Evolutionary conservation across 441 rosid genomes (phyloP), one percentile per base, ranked within the genome.

Genomic region (Capsella rubella): DNA sequence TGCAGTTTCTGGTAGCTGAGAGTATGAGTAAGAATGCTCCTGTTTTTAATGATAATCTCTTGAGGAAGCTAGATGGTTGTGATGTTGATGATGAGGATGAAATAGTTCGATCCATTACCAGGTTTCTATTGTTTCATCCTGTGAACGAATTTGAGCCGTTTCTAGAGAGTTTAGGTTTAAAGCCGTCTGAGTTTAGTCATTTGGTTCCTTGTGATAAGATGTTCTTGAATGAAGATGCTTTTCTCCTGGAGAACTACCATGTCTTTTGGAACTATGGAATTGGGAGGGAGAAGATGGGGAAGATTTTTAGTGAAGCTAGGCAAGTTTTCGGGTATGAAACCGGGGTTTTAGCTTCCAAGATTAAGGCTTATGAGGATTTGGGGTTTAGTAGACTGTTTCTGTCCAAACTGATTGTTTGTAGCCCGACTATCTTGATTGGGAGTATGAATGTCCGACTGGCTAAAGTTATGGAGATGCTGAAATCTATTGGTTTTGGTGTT

Each of bases 111-210:
- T 78, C 84, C 14, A 56, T 91, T 25, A 49, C 84, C 1, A 85
- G 86, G 42, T 86, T 79, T 68, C 64, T 91, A 35, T 76, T 81
- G 34, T 93, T 85, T 76, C 89, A 89, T 58, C 93, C 98, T 31
- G 82, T 92, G 28, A 95, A 95, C 76, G 99, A 95, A 63, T 95
- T 89, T 40, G 97, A 92, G 83, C 93, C 91, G 32, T 92, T 89
- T 79, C 83, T 88, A 40, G 96, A 95, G 92, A 92, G 97, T 72
- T 70, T 85, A 61, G 97, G 99, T 46, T 43, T 95, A 46, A 70
- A 84, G 27, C 96, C 89, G 5, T 66, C 58, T 0, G 93, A 90
- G 75, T 86, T 73, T 66, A n/a, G 52, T 69, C 71, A 78, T 49
- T 64, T 88, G 42, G 86, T 95, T 66, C 92, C 87, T 0, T 74